These are phyloP conservation scores for Cafeteria roenbergensis DNA, from an alignment of 108 stramenopile species.

Conservation along the genomic window DNA sequence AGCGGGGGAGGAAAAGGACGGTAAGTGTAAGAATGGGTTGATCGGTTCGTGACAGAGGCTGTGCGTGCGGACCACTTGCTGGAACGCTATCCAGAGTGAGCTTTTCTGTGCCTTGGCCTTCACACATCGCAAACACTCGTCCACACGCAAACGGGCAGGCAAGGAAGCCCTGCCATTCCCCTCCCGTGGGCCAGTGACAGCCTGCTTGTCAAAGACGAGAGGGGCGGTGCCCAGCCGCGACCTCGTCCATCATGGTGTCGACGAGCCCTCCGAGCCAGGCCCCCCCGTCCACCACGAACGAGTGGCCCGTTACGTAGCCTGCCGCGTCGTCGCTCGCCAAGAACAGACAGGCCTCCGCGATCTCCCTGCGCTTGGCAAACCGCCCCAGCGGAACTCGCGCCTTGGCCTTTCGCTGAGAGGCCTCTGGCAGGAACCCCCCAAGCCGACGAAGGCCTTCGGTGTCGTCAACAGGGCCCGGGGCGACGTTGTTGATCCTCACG, in stretches of 20 bases:
- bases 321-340: constrained; percentile 5
- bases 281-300: constrained; percentile 14
- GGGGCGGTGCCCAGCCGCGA: background rate
- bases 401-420: background rate
- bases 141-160: too few relatives aligned
- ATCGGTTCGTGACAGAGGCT: too few relatives aligned
- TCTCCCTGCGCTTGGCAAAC: background rate
- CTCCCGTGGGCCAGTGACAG: too few relatives aligned
- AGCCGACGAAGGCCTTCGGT: constrained; percentile 9
- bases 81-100: too few relatives aligned
- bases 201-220: too few relatives aligned
- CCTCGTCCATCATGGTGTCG: background rate
- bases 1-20: too few relatives aligned
- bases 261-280: background rate
- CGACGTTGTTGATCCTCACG: constrained; percentile 11
- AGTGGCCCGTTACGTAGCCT: constrained; percentile 2
- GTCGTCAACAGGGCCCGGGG: constrained; percentile 16
- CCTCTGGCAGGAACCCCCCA: background rate
- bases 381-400: background rate
- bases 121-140: too few relatives aligned
- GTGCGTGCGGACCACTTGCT: too few relatives aligned
- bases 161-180: too few relatives aligned
- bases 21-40: too few relatives aligned
- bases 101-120: too few relatives aligned
- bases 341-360: constrained; percentile 3